Conservation (phyloP, 2,329 filamentous ascomycete species). For the Cordyceps sp. region DNA sequence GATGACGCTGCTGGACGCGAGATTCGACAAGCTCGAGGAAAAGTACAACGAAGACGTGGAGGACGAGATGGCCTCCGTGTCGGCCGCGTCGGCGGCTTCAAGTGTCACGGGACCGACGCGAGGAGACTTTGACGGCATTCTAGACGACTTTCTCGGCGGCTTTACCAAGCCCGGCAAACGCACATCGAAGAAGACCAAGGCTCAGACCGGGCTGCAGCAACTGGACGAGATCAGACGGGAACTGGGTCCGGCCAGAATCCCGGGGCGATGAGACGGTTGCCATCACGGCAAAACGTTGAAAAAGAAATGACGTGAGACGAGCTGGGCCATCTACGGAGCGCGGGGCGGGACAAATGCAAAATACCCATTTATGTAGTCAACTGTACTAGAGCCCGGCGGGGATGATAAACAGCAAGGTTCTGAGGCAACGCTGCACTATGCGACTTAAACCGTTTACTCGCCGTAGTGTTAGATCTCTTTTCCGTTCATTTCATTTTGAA, state of each 20-base stretch:
- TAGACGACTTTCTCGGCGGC: constrained; percentile 80
- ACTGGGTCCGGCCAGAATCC: constrained; percentile 58
- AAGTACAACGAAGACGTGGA: constrained; percentile 41
- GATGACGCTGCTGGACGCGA: constrained; percentile 65
- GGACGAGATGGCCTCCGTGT: constrained; percentile 37
- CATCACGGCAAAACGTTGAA: no score
- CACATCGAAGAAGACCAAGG: constrained; percentile 62
- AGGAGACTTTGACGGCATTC: constrained; percentile 70
- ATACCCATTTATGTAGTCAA: no score
- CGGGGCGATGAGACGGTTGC: constrained; percentile 6
- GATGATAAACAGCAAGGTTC: no score
- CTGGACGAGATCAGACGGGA: constrained; percentile 76
- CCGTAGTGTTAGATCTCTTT: no score
- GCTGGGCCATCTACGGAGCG: no score
- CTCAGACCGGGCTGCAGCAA: constrained; percentile 70
- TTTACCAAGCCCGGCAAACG: constrained; percentile 59
- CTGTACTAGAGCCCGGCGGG: no score
- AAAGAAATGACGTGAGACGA: no score
- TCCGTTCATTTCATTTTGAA: no score
- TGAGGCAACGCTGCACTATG: no score
- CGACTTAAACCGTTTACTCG: no score
- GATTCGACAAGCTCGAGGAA: constrained; percentile 85
- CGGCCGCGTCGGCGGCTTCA: constrained; percentile 44
- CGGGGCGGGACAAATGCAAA: no score
- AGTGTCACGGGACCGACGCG: constrained; percentile 53